These are phyloP conservation scores for Vitis rotundifolia DNA, from an alignment of 164 flowering plant genomes.

Conservation along the genomic window DNA sequence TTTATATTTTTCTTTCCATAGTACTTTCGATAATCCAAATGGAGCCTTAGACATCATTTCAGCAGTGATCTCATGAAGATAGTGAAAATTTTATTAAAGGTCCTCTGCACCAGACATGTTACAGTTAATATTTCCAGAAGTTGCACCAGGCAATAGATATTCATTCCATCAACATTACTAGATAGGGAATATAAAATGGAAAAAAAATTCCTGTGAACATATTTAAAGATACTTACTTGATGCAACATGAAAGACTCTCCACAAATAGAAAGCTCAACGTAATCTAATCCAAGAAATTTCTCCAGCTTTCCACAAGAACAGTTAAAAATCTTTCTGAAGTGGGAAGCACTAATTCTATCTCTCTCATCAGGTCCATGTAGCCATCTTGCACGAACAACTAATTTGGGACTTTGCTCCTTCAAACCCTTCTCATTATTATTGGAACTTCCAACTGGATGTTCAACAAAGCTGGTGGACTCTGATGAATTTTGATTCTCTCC, in stretches of 20 bases:
- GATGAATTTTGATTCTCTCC: constrained; percentile 14
- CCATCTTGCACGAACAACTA: constrained; percentile 71
- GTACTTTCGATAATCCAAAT: no score
- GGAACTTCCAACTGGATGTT: constrained; percentile 13
- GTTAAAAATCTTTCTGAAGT: constrained; percentile 70
- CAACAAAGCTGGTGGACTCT: constrained; percentile 18
- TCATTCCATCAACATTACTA: no score
- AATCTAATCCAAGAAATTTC: constrained; percentile 42
- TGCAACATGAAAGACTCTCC: constrained; percentile 98
- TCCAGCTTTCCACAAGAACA: constrained; percentile 77
- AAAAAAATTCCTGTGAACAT: not conserved
- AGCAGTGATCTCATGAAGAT: not conserved
- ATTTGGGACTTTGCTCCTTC: constrained; percentile 19
- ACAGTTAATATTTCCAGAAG: not conserved
- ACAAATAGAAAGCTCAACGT: constrained; percentile 71
- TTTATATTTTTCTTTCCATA: no score
- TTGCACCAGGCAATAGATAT: not conserved
- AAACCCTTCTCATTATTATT: constrained; percentile 12
- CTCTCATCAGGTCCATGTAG: constrained; percentile 76
- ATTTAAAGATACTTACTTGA: constrained; percentile 55
- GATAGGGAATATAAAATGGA: not conserved
- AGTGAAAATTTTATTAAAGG: no score
- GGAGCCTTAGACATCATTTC: not conserved
- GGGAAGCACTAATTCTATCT: constrained; percentile 74
- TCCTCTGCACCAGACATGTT: no score